These are phyloP conservation scores for Penicillium sp. DNA, from an alignment of 2,329 filamentous ascomycete species.

Conservation along the genomic window DNA sequence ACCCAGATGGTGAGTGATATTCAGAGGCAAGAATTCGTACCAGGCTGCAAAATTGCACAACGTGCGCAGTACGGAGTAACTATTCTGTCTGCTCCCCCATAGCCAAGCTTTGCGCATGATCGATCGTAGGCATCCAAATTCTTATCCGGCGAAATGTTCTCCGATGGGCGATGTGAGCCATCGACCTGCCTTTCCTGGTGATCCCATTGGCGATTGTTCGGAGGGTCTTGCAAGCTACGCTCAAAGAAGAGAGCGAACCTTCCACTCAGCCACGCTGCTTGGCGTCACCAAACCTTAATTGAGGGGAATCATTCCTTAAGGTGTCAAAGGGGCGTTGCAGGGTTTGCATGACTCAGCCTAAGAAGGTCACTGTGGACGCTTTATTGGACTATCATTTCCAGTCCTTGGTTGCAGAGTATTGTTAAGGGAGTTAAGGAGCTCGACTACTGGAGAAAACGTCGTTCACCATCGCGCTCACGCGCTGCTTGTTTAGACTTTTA, in stretches of 20 bases:
- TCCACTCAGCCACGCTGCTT: background rate
- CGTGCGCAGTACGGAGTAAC: background rate
- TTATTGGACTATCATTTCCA: background rate
- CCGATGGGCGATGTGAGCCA: background rate
- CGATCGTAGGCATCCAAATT: background rate
- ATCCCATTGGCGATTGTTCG: background rate
- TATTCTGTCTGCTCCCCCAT: background rate
- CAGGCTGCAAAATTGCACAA: no score
- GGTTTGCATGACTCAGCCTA: background rate
- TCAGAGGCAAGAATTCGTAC: no score
- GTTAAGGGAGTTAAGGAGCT: no score
- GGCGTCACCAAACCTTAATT: background rate
- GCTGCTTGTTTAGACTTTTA: no score
- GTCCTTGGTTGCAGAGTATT: background rate
- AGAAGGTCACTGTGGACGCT: background rate
- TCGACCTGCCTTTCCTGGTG: background rate
- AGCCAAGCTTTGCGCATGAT: background rate
- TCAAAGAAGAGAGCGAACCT: background rate
- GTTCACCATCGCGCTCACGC: no score
- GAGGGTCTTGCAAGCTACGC: background rate
- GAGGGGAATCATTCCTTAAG: background rate
- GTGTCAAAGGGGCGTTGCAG: background rate
- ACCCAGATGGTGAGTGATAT: no score
- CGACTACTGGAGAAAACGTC: no score
- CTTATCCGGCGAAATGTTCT: background rate